Conservation (phyloP, 495 filamentous ascomycete genomes). For the Mytilinidion resinicola region DNA sequence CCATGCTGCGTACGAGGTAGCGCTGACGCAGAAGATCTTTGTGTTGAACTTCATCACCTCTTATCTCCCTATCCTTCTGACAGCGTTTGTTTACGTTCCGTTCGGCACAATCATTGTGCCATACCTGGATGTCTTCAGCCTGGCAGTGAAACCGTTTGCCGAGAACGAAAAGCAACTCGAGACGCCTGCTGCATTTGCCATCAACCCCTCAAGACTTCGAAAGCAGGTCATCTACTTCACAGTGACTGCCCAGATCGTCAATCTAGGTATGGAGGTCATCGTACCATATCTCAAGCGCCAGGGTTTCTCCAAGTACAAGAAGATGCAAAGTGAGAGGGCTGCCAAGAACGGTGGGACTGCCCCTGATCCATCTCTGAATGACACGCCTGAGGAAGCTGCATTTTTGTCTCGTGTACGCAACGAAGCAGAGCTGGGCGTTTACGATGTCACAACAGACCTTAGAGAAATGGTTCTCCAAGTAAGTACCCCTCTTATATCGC, state of each 20-base stretch:
- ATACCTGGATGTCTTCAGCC: slow-evolving; percentile 77
- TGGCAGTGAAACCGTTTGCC: slow-evolving; percentile 69
- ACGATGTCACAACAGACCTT: slow-evolving; percentile 83
- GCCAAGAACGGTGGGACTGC: slow-evolving; percentile 41
- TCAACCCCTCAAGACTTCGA: slow-evolving; percentile 76
- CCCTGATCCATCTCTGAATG: slow-evolving; percentile 38
- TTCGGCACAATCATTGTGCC: slow-evolving; percentile 85
- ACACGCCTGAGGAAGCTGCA: slow-evolving; percentile 64
- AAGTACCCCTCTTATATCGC: background rate
- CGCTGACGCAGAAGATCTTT: slow-evolving; percentile 85
- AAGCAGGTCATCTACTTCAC: slow-evolving; percentile 98
- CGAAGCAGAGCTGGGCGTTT: slow-evolving; percentile 77
- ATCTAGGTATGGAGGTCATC: slow-evolving; percentile 76
- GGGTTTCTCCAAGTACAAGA: slow-evolving; percentile 65
- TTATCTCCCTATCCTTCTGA: slow-evolving; percentile 85
- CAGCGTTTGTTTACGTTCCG: slow-evolving; percentile 94
- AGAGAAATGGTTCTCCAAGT: slow-evolving; percentile 95
- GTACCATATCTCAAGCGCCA: slow-evolving; percentile 78
- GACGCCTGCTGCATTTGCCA: slow-evolving; percentile 56
- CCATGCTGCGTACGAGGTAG: slow-evolving; percentile 65
- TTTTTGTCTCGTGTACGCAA: slow-evolving; percentile 77
- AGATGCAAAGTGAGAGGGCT: slow-evolving; percentile 54
- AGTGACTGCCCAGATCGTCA: slow-evolving; percentile 89
- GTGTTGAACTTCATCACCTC: slow-evolving; percentile 97
- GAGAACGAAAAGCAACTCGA: slow-evolving; percentile 61